Evolutionary conservation across 345 rosid genomes (phyloP).

Genomic region (Moricandia arvensis): DNA sequence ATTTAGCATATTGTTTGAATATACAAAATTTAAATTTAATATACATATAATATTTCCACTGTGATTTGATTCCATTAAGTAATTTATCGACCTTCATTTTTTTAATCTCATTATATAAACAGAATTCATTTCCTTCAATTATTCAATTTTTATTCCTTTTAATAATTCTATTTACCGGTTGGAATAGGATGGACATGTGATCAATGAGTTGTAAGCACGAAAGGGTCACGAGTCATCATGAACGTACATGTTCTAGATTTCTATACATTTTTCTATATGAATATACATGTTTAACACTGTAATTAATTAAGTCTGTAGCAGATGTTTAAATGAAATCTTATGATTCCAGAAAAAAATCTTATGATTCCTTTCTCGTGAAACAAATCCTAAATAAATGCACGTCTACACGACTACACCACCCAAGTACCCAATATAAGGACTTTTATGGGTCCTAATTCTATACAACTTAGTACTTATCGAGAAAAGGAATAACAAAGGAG

Average conservation of each 20-base stretch:
- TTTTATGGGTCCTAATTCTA: not conserved
- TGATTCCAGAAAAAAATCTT: not conserved
- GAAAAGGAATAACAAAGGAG: not conserved
- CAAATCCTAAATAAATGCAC: not conserved
- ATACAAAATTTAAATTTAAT: not conserved
- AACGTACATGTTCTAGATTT: not conserved
- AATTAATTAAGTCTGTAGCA: not conserved
- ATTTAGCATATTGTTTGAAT: not conserved
- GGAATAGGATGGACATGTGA: not conserved
- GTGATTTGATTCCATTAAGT: too few species aligned
- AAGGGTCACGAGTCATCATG: constrained; percentile 15
- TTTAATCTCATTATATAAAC: too few species aligned
- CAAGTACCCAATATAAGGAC: not conserved
- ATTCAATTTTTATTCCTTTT: not conserved
- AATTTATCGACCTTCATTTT: too few species aligned
- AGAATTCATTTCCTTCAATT: too few species aligned
- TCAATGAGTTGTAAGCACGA: constrained; percentile 8
- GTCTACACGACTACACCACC: not conserved
- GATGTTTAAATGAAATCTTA: not conserved
- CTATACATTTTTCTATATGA: not conserved
- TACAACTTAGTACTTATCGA: not conserved
- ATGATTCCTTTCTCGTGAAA: not conserved
- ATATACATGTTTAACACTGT: not conserved
- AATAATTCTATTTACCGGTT: constrained; percentile 9
- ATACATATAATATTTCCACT: not conserved